A percentile compares a stretch with the other conserved stretches of the same genome.
Conservation (phyloP, 2,329 filamentous ascomycete species). For the Clarireedia monteithiana region DNA sequence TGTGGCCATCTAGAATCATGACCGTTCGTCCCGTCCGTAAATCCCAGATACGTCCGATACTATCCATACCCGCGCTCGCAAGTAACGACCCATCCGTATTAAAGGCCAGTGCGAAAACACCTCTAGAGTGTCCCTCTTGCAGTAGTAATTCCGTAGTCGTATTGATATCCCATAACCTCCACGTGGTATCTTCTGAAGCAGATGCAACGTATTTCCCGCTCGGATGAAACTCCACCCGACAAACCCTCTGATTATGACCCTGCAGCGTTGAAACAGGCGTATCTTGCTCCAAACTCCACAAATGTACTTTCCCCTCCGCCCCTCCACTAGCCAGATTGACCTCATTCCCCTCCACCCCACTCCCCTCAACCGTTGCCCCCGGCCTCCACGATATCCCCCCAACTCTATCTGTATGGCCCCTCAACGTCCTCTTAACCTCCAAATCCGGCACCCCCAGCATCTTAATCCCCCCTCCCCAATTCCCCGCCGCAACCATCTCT, state of each 20-base stretch:
- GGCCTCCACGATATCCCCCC: constrained; percentile 90
- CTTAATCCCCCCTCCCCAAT: constrained; percentile 87
- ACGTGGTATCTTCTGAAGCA: constrained; percentile 92
- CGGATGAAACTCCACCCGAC: constrained; percentile 88
- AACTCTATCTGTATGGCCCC: constrained; percentile 82
- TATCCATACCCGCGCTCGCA: constrained; percentile 88
- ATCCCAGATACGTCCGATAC: constrained; percentile 94
- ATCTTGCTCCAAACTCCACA: constrained; percentile 85
- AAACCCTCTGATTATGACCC: constrained; percentile 82
- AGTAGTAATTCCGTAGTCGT: constrained; percentile 76
- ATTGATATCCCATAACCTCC: constrained; percentile 91
- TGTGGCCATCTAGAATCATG: constrained; percentile 84
- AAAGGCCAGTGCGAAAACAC: constrained; percentile 85
- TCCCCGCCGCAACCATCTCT: constrained; percentile 77
- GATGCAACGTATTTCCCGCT: constrained; percentile 85
- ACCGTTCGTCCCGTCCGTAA: constrained; percentile 84
- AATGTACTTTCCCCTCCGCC: constrained; percentile 76
- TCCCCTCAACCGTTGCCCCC: constrained; percentile 63
- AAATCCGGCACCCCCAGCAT: constrained; percentile 77
- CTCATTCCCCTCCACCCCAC: constrained; percentile 61
- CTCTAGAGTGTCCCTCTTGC: constrained; percentile 91
- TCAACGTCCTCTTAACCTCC: constrained; percentile 64
- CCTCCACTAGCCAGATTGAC: constrained; percentile 88
- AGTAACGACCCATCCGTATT: constrained; percentile 85
- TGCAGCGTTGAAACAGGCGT: constrained; percentile 75